A percentile compares a stretch with the other conserved stretches of the same genome.
phyloP scores from a whole-genome alignment of 345 rosid species.

The Erysimum cheiranthoides region DNA sequence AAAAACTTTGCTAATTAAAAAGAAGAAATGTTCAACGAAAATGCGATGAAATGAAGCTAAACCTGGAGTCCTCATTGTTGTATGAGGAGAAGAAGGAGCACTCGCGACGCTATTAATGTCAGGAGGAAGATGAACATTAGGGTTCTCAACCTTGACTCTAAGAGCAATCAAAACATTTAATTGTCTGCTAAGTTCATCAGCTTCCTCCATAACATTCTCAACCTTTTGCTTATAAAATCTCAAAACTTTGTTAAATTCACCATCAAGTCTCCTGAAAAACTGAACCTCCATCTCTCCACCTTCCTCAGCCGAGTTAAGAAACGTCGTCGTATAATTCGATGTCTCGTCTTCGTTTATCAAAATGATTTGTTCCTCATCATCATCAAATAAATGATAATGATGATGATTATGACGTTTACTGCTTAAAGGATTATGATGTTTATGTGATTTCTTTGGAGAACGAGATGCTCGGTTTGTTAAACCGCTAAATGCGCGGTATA shows the following conservation, averaged over 20 bases:
- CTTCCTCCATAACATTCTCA: slow-evolving; percentile 60
- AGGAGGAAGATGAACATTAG: slow-evolving; percentile 39
- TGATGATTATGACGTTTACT: slow-evolving; percentile 37
- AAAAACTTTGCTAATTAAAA: background rate
- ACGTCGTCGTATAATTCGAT: slow-evolving; percentile 50
- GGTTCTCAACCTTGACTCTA: slow-evolving; percentile 67
- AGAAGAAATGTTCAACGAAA: background rate
- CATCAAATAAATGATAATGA: slow-evolving; percentile 40
- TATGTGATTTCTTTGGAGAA: slow-evolving; percentile 44
- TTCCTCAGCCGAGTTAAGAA: slow-evolving; percentile 57
- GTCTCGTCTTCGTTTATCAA: slow-evolving; percentile 49
- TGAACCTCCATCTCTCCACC: slow-evolving; percentile 63
- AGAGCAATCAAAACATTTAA: slow-evolving; percentile 81
- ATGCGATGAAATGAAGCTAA: background rate
- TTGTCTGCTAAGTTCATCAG: slow-evolving; percentile 73
- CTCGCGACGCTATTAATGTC: slow-evolving; percentile 21
- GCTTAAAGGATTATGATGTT: slow-evolving; percentile 24
- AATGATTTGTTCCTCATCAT: slow-evolving; percentile 63
- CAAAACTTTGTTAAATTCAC: slow-evolving; percentile 68
- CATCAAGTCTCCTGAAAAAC: slow-evolving; percentile 71
- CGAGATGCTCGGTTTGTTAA: slow-evolving; percentile 46
- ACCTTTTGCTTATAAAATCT: slow-evolving; percentile 61
- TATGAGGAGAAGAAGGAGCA: slow-evolving; percentile 42
- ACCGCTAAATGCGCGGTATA: slow-evolving; percentile 85
- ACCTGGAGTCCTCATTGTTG: slow-evolving; percentile 34